These are phyloP conservation scores for Hirsutella rhossiliensis DNA, from an alignment of 2,329 filamentous ascomycete genomes.

Conservation along the genomic window DNA sequence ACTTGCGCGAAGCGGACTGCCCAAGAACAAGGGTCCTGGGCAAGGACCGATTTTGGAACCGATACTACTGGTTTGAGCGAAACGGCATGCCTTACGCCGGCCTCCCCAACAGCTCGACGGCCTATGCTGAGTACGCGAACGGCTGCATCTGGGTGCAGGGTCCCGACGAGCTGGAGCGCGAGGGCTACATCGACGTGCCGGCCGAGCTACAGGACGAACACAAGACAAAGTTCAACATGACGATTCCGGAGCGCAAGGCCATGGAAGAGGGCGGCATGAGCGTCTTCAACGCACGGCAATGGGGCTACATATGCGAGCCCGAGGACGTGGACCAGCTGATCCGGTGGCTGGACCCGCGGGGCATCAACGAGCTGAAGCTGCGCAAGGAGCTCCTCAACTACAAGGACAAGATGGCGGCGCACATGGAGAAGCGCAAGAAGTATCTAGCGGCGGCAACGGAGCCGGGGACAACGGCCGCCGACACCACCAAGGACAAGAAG, in stretches of 20 bases:
- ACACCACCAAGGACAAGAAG: slow-evolving; percentile 25
- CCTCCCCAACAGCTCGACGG: slow-evolving; percentile 77
- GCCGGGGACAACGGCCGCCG: slow-evolving; percentile 22
- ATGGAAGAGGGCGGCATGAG: slow-evolving; percentile 75
- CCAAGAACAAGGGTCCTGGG: slow-evolving; percentile 81
- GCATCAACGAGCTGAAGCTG: slow-evolving; percentile 74
- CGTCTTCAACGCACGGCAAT: slow-evolving; percentile 66
- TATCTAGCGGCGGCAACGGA: slow-evolving; percentile 40
- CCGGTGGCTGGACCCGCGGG: slow-evolving; percentile 78
- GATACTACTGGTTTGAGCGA: slow-evolving; percentile 98
- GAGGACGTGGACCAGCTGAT: slow-evolving; percentile 68
- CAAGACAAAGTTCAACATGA: slow-evolving; percentile 64
- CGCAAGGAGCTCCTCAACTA: slow-evolving; percentile 74
- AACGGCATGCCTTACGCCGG: slow-evolving; percentile 96
- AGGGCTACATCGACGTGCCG: slow-evolving; percentile 73
- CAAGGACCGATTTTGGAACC: slow-evolving; percentile 94
- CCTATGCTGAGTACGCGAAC: slow-evolving; percentile 80
- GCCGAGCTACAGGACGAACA: slow-evolving; percentile 65
- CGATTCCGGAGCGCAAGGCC: slow-evolving; percentile 72
- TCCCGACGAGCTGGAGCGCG: slow-evolving; percentile 75
- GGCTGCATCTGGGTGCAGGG: slow-evolving; percentile 95
- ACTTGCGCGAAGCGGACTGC: slow-evolving; percentile 87
- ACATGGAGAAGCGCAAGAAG: slow-evolving; percentile 69
- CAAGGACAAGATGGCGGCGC: slow-evolving; percentile 60
- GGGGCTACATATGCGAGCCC: slow-evolving; percentile 83